Evolutionary conservation across 225 moss, liverwort and hornwort species (phyloP).

Genomic region (Asterella californica): DNA sequence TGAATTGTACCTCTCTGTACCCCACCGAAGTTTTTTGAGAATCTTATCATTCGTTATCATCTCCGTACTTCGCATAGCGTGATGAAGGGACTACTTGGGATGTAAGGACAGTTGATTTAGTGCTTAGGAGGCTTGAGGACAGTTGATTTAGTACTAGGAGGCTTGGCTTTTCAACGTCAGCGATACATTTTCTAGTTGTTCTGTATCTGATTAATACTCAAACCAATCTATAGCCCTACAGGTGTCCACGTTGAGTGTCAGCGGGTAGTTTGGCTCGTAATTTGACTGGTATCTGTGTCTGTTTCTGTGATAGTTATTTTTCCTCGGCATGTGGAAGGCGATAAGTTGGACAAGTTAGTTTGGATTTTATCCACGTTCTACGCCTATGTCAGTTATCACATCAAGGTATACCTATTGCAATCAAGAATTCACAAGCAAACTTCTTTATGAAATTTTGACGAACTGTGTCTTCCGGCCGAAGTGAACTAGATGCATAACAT

Average conservation of each 20-base stretch:
- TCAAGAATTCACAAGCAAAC: background rate
- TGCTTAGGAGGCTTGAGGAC: too few species aligned
- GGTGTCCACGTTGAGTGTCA: background rate
- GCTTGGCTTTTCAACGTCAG: too few species aligned
- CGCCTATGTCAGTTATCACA: constrained; percentile 97
- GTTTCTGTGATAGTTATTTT: constrained; percentile 61
- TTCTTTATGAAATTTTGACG: background rate
- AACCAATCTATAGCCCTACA: background rate
- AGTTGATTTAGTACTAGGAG: too few species aligned
- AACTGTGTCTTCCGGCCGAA: too few species aligned
- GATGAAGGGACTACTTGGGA: too few species aligned
- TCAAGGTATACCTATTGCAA: constrained; percentile 52
- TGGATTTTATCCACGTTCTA: constrained; percentile 98
- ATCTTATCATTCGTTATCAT: too few species aligned
- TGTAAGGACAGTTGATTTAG: too few species aligned
- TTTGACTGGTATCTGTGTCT: background rate
- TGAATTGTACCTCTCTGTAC: background rate
- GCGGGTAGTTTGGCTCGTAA: too few species aligned
- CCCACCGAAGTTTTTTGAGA: too few species aligned
- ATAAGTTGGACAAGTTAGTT: constrained; percentile 87
- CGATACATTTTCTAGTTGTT: too few species aligned
- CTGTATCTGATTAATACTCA: background rate
- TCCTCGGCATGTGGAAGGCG: constrained; percentile 95
- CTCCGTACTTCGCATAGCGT: too few species aligned
- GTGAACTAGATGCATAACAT: too few species aligned